phyloP scores from a whole-genome alignment of 225 moss, liverwort and hornwort genomes.

The Bryum argenteum region DNA sequence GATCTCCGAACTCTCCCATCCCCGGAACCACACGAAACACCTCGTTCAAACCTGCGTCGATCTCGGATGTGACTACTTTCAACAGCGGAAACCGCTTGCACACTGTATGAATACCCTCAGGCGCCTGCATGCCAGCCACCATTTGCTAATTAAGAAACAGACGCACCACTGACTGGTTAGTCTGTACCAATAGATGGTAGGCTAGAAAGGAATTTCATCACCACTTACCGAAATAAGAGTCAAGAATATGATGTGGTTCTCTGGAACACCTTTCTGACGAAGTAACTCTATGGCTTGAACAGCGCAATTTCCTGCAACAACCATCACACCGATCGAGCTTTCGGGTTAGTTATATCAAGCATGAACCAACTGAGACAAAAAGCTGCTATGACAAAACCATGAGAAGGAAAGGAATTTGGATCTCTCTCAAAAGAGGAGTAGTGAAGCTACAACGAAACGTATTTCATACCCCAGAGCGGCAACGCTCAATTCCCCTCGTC shows the following conservation, averaged over 20 bases:
- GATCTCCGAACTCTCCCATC: slow-evolving; percentile 94
- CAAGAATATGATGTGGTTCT: slow-evolving; percentile 76
- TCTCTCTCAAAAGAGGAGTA: background rate
- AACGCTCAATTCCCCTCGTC: too few species aligned
- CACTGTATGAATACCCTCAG: slow-evolving; percentile 83
- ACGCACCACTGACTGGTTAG: too few species aligned
- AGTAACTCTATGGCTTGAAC: slow-evolving; percentile 86
- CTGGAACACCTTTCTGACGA: slow-evolving; percentile 81
- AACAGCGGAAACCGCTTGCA: slow-evolving; percentile 82
- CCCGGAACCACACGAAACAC: slow-evolving; percentile 82
- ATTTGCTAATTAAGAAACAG: background rate
- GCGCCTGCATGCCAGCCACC: slow-evolving; percentile 45
- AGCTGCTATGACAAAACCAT: background rate
- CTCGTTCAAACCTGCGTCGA: slow-evolving; percentile 69
- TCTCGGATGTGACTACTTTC: slow-evolving; percentile 93
- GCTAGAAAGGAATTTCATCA: background rate
- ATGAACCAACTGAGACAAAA: slow-evolving; percentile 6
- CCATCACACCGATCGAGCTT: background rate
- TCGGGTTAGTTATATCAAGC: background rate
- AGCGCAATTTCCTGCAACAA: slow-evolving; percentile 71
- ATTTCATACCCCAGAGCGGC: background rate
- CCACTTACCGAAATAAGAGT: slow-evolving; percentile 71
- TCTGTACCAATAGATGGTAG: too few species aligned
- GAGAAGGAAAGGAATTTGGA: slow-evolving; percentile 16
- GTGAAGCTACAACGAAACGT: background rate